A percentile compares a stretch with the other conserved stretches of the same genome.
Conservation (phyloP, 106 monocot species). For the Acorus gramineus region DNA sequence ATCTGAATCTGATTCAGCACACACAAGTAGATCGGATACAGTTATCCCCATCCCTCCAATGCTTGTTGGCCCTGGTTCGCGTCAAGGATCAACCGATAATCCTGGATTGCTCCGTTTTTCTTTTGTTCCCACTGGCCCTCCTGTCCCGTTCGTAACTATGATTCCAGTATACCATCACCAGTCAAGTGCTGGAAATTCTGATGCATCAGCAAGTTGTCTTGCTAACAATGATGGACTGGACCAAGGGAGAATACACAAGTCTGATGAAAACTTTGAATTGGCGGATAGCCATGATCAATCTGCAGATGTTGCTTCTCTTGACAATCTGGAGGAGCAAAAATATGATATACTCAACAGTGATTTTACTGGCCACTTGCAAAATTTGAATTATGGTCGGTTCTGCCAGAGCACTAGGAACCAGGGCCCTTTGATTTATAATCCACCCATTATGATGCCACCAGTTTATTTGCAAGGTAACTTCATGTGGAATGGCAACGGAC, state of each 20-base stretch:
- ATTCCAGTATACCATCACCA: constrained; percentile 23
- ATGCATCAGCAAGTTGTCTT: constrained; percentile 24
- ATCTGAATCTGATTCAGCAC: constrained; percentile 25
- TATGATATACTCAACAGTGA: constrained; percentile 73
- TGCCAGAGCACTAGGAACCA: constrained; percentile 41
- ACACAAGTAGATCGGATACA: constrained; percentile 28
- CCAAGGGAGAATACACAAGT: too few species aligned
- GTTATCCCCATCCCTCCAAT: constrained; percentile 32
- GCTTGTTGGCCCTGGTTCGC: constrained; percentile 25
- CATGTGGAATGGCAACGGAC: constrained; percentile 50
- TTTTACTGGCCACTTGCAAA: constrained; percentile 54
- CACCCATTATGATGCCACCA: constrained; percentile 32
- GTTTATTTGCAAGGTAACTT: constrained; percentile 43
- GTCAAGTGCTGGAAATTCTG: constrained; percentile 25
- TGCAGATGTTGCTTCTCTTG: constrained; percentile 13
- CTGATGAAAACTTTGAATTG: background rate
- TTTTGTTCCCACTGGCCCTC: constrained; percentile 65
- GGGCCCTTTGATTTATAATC: constrained; percentile 22
- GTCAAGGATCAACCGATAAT: constrained; percentile 26
- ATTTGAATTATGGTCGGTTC: constrained; percentile 55
- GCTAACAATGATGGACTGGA: constrained; percentile 16
- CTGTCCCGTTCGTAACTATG: constrained; percentile 47
- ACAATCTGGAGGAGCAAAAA: constrained; percentile 30
- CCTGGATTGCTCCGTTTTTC: constrained; percentile 29
- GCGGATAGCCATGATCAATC: constrained; percentile 22